Conservation (phyloP, 805 yeast genomes). For the Candida lessepsii region DNA sequence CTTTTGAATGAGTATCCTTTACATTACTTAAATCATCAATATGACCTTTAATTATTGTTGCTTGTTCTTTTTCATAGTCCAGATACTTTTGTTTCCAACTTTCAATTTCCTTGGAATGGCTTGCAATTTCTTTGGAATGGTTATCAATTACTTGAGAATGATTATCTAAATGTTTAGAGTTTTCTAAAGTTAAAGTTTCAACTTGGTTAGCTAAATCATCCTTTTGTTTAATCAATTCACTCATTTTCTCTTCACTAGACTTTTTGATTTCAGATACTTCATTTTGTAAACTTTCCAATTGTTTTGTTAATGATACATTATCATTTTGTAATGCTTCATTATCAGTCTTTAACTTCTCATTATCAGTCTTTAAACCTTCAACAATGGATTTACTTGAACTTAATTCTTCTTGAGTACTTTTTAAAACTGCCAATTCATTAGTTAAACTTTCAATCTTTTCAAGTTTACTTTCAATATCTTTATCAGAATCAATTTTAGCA, state of each 20-base stretch:
- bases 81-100: constrained; percentile 9
- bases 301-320: constrained; percentile 1
- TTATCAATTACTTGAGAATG: constrained; percentile 7
- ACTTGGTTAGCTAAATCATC: constrained; percentile 5
- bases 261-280: constrained; percentile 2
- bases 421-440: constrained; percentile 7
- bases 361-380: constrained; percentile 6
- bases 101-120: constrained; percentile 7
- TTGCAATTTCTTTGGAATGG: constrained; percentile 8
- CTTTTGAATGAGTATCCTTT: constrained; percentile 6
- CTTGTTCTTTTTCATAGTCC: constrained; percentile 4
- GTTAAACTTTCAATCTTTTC: constrained; percentile 15
- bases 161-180: neutral
- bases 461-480: constrained; percentile 16
- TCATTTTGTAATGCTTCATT: neutral
- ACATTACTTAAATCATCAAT: neutral
- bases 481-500: constrained; percentile 18
- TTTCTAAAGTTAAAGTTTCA: constrained; percentile 6
- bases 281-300: constrained; percentile 1
- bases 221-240: constrained; percentile 2
- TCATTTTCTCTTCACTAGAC: neutral
- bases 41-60: constrained; percentile 7
- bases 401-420: constrained; percentile 3
- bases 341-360: neutral
- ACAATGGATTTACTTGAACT: constrained; percentile 3